A percentile compares a stretch with the other conserved stretches of the same genome.
Conservation (phyloP, 2,329 filamentous ascomycete genomes). For the Colletotrichum sp. region DNA sequence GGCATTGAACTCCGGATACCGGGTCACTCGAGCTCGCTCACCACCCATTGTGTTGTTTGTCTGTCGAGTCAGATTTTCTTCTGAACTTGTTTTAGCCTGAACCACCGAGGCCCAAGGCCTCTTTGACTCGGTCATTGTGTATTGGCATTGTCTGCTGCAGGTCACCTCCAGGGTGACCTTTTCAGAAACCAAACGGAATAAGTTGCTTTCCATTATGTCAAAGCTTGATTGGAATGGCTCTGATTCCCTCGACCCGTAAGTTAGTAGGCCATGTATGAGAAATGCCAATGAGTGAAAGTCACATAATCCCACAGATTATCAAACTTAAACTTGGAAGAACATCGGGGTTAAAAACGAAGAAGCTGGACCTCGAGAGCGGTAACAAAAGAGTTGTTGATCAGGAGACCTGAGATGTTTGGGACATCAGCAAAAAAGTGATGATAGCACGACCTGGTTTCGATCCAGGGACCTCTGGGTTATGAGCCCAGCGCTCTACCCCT, state of each 20-base stretch:
- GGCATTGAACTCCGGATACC: background rate
- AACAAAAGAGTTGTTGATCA: background rate
- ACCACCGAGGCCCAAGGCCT: background rate
- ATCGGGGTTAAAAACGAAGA: background rate
- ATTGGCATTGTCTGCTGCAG: background rate
- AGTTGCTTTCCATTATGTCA: fast-evolving
- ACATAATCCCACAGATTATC: fast-evolving
- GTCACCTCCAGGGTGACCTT: fast-evolving
- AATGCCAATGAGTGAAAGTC: background rate
- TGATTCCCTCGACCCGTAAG: background rate
- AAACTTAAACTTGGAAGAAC: fast-evolving
- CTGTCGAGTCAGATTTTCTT: background rate
- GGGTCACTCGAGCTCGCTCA: background rate
- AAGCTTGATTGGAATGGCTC: background rate
- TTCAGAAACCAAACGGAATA: background rate
- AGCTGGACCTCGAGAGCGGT: background rate
- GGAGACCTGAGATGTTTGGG: fast-evolving
- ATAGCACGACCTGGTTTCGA: constrained; percentile 14
- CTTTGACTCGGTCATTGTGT: background rate
- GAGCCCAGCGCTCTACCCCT: constrained; percentile 15
- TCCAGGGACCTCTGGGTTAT: constrained; percentile 15
- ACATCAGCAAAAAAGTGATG: background rate
- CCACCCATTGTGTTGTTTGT: fast-evolving
- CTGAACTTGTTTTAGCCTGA: fast-evolving
- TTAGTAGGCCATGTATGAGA: fast-evolving